These are phyloP conservation scores for Epichloe hybrida DNA, from an alignment of 2,329 filamentous ascomycete genomes.

Conservation along the genomic window DNA sequence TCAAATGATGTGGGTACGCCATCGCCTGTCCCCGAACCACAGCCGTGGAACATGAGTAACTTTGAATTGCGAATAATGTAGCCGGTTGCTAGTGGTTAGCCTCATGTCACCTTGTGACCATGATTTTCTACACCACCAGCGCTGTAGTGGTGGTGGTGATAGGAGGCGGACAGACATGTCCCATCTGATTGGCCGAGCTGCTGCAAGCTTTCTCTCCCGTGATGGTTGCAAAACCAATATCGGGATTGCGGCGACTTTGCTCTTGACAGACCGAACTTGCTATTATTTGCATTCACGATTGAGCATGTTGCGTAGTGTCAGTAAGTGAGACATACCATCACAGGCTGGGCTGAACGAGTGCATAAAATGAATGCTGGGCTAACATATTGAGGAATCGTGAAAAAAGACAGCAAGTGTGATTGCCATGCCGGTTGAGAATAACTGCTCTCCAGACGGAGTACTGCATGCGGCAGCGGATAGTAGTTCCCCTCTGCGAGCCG, in stretches of 20 bases:
- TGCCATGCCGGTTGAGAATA: not conserved
- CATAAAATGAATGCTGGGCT: no score
- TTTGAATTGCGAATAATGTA: not conserved
- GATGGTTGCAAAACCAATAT: no score
- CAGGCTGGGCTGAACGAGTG: no score
- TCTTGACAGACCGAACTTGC: no score
- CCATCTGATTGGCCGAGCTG: not conserved
- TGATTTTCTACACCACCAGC: not conserved
- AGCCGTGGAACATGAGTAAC: not conserved
- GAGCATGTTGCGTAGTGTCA: no score
- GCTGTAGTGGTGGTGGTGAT: not conserved
- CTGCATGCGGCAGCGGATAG: not conserved
- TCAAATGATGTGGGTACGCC: not conserved
- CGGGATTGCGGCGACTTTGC: no score
- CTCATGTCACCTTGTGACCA: conserved; percentile 2
- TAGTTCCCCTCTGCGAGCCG: not conserved
- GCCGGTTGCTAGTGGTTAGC: not conserved
- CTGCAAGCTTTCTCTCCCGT: not conserved
- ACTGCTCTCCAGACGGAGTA: not conserved
- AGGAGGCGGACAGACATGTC: not conserved
- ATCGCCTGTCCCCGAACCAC: not conserved
- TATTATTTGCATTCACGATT: not conserved
- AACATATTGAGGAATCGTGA: not conserved
- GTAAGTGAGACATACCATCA: no score
- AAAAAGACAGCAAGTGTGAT: not conserved